Evolutionary conservation across 352 stramenopile genomes (phyloP), one percentile per base, ranked within the genome.

Genomic region (Phytophthora sp.): DNA sequence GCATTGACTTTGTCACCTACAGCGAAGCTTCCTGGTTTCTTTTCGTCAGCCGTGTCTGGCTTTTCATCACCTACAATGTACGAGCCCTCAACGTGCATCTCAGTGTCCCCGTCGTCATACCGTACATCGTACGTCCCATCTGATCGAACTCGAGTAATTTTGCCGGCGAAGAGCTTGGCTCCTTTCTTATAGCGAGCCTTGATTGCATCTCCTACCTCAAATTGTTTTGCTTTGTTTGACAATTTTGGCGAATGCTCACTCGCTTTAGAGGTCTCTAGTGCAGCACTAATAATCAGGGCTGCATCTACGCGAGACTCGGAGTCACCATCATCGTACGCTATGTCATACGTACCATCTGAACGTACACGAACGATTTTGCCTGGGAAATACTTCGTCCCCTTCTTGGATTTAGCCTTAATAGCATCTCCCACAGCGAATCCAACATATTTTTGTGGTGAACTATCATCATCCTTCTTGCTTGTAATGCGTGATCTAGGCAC

Each of bases 51-150:
- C 2, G 28, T 31, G 2, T 50, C 44, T 3, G 46, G 5, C 8
- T 34, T 49, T 6, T 52, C 46, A 18, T 50, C 34, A 4, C 27
- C 26, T 62, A 74, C 54, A 21, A 79, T 76, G 13, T 48, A 42
- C 4, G 46, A 58, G 1, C 32, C 37, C 12, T 64, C 45, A 12
- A 87, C 79, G 4, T 66, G 35, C 6, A 51, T 76, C 23, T 89
- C 79, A 0, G 67, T 58, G 31, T 87, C 79, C 17, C 76, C 79
- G 38, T 92, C 77, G 3, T 90, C 81, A 37, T 87, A 93, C 13
- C 68, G 48, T 46, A 96, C 59, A 43, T 94, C 86, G 43, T 82
- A 94, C 3, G 82, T 92, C 8, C 74, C 77, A 44, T 95, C 80
- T 1, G 43, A 61, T 43, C 74, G 56, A 2, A 74, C 72, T 5